Evolutionary conservation across 2,329 filamentous ascomycete species (phyloP), one percentile per base, ranked within the genome.

Genomic region (Teratosphaeria nubilosa): DNA sequence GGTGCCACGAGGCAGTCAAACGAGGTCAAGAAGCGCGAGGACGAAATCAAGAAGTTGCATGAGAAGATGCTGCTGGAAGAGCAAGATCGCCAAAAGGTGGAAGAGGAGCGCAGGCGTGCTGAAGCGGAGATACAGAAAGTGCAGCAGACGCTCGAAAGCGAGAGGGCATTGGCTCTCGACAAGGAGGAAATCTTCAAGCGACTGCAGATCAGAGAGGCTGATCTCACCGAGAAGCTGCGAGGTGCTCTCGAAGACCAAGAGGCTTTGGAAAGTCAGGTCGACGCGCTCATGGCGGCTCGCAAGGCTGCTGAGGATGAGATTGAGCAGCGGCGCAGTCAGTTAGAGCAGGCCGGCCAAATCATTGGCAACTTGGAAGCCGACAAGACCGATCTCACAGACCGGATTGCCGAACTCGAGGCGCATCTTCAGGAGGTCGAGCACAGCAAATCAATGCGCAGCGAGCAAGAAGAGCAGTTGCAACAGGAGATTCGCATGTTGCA

Each of bases 171-270:
- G 50, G 94, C 94, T 0, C 78, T 99, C 5, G 94, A 99, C 74
- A 99, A 99, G 72, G 95, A 99, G 70, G 94, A 99, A 68, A 99
- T 99, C 60, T 99, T 97, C 79, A 95, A 92, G 70, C 85, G 95
- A n/a, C 79, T 99, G 24, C 94, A 96, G 70, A 78, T 86, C 56
- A 87, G 94, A n/a, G 94, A 99, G 74, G 82, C 85, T 11, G 92
- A 99, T 70, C 81, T 99, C 3, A 89, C 87, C 56, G 95, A 99
- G 68, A 96, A 97, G 75, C 82, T 99, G 30, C 83, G 90, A 41
- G 92, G 89, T 45, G 92, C 92, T 31, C 84, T 97, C 60, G 88
- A 95, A 24, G 95, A 99, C 66, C 92, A 97, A 71, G 92, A 97
- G 70, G 86, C 86, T 56, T 81, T 99, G 0, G 94, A 99, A 73